A percentile compares a stretch with the other conserved stretches of the same genome.
Conservation (phyloP, 1,284 basidiomycete species). For the Grifola frondosa region DNA sequence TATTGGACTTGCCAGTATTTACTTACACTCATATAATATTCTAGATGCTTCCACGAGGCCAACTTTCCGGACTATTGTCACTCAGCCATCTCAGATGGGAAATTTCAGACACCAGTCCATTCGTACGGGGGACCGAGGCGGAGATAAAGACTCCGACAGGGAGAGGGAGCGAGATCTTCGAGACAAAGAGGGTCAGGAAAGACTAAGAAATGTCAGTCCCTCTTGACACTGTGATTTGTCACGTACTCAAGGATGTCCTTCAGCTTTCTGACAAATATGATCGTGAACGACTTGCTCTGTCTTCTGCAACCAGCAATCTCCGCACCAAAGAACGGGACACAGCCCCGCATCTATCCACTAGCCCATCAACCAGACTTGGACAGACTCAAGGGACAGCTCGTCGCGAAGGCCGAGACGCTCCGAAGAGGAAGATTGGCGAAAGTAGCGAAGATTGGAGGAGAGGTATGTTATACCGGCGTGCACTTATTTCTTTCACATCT, state of each 20-base stretch:
- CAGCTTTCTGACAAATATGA: constrained; percentile 85
- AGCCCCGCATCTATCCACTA: constrained; percentile 56
- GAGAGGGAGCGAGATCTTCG: constrained; percentile 65
- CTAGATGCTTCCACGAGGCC: constrained; percentile 58
- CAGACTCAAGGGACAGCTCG: constrained; percentile 45
- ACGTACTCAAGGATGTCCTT: constrained; percentile 12
- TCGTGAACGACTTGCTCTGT: constrained; percentile 68
- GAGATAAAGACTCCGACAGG: constrained; percentile 57
- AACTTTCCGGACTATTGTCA: constrained; percentile 66
- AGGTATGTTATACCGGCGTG: constrained; percentile 48
- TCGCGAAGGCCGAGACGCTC: constrained; percentile 56
- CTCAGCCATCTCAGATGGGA: constrained; percentile 85
- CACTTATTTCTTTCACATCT: not conserved
- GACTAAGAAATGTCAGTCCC: constrained; percentile 64
- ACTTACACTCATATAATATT: constrained; percentile 6
- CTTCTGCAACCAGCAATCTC: constrained; percentile 41
- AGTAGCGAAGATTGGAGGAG: constrained; percentile 77
- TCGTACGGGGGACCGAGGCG: constrained; percentile 64
- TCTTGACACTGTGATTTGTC: constrained; percentile 5
- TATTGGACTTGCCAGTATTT: too few relatives aligned
- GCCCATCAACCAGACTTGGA: constrained; percentile 41
- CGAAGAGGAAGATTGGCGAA: constrained; percentile 70
- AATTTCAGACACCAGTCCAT: constrained; percentile 84
- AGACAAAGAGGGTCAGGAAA: constrained; percentile 75
- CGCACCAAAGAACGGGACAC: constrained; percentile 69